These are phyloP conservation scores for Cladophialophora chaetospira DNA, from an alignment of 2,329 filamentous ascomycete genomes.

Conservation along the genomic window DNA sequence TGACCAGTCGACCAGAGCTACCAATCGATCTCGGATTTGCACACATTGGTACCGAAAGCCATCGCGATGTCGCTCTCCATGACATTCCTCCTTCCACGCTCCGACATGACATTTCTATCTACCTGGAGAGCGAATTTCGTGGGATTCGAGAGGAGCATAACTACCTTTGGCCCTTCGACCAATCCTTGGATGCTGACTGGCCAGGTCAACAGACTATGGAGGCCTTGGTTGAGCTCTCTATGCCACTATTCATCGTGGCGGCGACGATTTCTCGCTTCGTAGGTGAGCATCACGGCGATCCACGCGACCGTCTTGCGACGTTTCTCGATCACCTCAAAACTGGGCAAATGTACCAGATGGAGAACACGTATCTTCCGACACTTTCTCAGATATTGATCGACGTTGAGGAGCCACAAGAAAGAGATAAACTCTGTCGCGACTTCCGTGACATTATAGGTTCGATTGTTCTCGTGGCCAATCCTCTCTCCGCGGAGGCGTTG, in stretches of 20 bases:
- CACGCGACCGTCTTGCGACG: conserved; percentile 5
- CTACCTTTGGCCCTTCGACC: neutral
- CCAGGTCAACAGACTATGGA: conserved; percentile 32
- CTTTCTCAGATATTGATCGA: conserved; percentile 6
- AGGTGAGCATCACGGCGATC: conserved; percentile 26
- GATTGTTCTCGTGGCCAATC: conserved; percentile 16
- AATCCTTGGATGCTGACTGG: conserved; percentile 27
- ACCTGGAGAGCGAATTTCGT: conserved; percentile 1
- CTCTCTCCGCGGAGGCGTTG: conserved; percentile 7
- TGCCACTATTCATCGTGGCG: conserved; percentile 38
- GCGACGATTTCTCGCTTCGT: conserved; percentile 36
- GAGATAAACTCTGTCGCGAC: conserved; percentile 12
- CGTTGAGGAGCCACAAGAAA: neutral
- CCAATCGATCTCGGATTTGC: conserved; percentile 33
- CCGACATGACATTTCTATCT: conserved; percentile 20
- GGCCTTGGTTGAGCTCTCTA: conserved; percentile 35
- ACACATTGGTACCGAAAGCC: conserved; percentile 22
- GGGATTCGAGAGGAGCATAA: conserved; percentile 17
- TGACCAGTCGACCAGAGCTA: conserved; percentile 39
- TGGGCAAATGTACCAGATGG: conserved; percentile 1
- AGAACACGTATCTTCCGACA: conserved; percentile 17
- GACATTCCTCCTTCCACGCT: conserved; percentile 32
- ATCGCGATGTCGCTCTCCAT: conserved; percentile 35
- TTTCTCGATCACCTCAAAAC: neutral
- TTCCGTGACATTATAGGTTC: conserved; percentile 17